Evolutionary conservation across 257 asterid genomes (phyloP), one percentile per base, ranked within the genome.

Genomic region (Solanum sitiens): DNA sequence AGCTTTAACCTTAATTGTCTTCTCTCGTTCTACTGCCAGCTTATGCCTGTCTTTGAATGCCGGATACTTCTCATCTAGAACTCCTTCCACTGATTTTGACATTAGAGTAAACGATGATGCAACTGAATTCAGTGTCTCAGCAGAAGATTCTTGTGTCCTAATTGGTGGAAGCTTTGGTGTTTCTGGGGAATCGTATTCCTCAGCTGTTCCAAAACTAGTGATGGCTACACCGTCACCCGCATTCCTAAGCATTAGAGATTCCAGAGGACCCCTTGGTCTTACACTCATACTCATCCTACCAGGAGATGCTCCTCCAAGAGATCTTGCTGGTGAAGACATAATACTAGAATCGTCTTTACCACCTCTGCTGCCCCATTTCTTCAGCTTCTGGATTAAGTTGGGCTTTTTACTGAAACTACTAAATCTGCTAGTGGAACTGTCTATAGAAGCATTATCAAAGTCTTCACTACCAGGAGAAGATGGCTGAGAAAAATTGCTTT

Each of bases 21-120:
- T 94, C 92, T 96, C 99, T 88, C 98, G 94, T 86, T 96, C 98
- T 40, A 94, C 87, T 2, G 99, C 98, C 61, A 97, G 95, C 92
- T 97, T 97, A 90, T 95, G 98, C 88, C 98, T 90, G 83, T 97
- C 98, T 91, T 95, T 97, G 85, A 92, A 95, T 12, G 93, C 98
- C 5, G 99, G 99, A 86, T 94, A 97, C 91, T 95, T 95, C 87
- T 95, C 98, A 10, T 94, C 98, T 9, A 95, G 86, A 79, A 94
- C 95, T 30, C 99, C 98, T 83, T 95, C 98, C 16, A 97, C 98
- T 11, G 99, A 95, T 90, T 94, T 97, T 3, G 98, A 94, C 99
- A 97, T 97, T 87, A 95, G 86, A 25, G 91, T 94, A 91, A 95
- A 97, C 25, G 99, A 97, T 10, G 96, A 87, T n/a, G 96, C 89